Evolutionary conservation across 169 alveolate genomes (phyloP), one percentile per base, ranked within the genome.

Genomic region (Sarcocystis neurona): DNA sequence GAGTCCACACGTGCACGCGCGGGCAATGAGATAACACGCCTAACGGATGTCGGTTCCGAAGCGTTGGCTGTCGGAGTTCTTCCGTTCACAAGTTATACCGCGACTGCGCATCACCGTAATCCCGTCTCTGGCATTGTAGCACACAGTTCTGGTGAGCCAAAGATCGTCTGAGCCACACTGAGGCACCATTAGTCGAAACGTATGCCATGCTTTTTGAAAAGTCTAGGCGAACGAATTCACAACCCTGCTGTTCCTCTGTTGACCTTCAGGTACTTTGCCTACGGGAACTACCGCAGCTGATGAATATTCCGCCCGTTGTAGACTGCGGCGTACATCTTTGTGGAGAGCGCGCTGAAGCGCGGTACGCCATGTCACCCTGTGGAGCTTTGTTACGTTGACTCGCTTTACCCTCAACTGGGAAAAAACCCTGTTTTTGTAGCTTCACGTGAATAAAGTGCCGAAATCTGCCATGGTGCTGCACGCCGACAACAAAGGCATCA

Each of bases 221-320:
- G 82, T 70, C 32, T 46, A 20, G n/a, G 47, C 18, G 27, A 39
- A 23, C 18, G 18, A 70, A 30, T 23, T 8, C 12, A 3, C 39
- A 15, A 39, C 37, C 43, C 0, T 23, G 43, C 27, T 63, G 30
- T 63, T 15, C 56, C 23, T 72, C 46, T 0, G 10, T n/a, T n/a
- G n/a, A n/a, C n/a, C n/a, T 44, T 44, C 82, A 72, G 82, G 58
- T 72, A 20, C 82, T 72, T 8, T 72, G 82, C 43, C 50, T 48
- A 18, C 82, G 82, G 2, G 82, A 72, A 32, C 56, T 72, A 0
- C 50, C 82, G 18, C 0, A 72, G 53, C 82, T 72, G 82, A n/a
- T 56, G 3, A 18, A 18, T 5, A 5, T 72, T 34, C 82, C 82
- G 23, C 56, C 82, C 5, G 39, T 72, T 5, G 58, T 72, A 27